Evolutionary conservation across 2,329 filamentous ascomycete species (phyloP).

Genomic region (Penicillium frequentans): DNA sequence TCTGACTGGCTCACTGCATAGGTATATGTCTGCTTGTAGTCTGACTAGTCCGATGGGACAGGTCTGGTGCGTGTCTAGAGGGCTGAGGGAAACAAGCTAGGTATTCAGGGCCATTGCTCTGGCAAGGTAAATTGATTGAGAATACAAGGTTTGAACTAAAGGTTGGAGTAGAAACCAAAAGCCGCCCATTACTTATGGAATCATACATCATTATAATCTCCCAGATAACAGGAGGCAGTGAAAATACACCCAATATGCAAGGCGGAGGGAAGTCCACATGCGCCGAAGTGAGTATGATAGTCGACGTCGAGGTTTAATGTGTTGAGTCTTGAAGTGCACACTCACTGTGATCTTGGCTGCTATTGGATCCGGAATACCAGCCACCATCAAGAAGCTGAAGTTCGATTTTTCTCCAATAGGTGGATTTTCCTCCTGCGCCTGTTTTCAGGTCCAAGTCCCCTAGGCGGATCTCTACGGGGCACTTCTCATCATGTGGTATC

Average conservation of each 20-base stretch:
- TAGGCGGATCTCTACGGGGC: slow-evolving; percentile 53
- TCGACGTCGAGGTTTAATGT: not conserved
- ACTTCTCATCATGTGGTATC: slow-evolving; percentile 35
- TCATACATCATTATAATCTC: not conserved
- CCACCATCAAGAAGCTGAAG: slow-evolving; percentile 62
- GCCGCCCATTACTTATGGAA: not conserved
- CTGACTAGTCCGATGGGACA: not conserved
- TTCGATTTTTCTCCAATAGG: slow-evolving; percentile 69
- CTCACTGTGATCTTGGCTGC: slow-evolving; percentile 27
- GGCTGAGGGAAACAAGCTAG: not conserved
- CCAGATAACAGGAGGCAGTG: not conserved
- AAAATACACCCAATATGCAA: not conserved
- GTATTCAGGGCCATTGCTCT: not conserved
- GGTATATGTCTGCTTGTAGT: not conserved
- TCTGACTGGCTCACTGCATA: not conserved
- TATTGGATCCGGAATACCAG: slow-evolving; percentile 60
- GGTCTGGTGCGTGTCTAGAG: not conserved
- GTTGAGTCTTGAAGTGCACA: slow-evolving; percentile 30
- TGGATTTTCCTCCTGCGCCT: slow-evolving; percentile 60
- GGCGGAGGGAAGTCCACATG: not conserved
- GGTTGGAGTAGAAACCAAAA: not conserved
- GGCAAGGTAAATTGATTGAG: not conserved
- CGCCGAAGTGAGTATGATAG: not conserved
- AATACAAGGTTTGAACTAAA: not conserved
- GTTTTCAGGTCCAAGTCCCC: slow-evolving; percentile 80